Conservation (phyloP, 2,329 filamentous ascomycete genomes). For the Pseudogymnoascus sp. region DNA sequence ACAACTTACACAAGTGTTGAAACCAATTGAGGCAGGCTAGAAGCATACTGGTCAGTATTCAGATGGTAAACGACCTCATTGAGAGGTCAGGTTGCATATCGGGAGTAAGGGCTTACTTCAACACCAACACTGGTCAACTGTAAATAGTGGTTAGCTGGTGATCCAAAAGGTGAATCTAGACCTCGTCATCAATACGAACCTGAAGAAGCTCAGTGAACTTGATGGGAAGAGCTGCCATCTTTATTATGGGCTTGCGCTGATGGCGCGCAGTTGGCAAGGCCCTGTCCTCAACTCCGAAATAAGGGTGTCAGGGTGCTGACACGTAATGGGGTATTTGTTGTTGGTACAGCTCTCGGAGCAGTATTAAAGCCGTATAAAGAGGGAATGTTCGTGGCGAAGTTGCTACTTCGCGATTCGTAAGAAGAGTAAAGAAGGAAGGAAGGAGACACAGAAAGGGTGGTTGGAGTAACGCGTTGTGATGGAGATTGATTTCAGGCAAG, state of each 20-base stretch:
- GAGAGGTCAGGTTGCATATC: conserved; percentile 2
- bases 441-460: neutral
- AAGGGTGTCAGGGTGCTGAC: conserved; percentile 9
- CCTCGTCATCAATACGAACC: conserved; percentile 61
- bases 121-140: conserved; percentile 48
- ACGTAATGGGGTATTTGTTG: conserved; percentile 9
- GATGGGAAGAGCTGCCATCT: conserved; percentile 62
- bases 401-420: neutral
- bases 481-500: conserved; percentile 7
- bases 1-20: conserved; percentile 73
- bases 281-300: conserved; percentile 7
- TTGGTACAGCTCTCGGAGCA: conserved; percentile 5
- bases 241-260: conserved; percentile 14
- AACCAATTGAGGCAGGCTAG: conserved; percentile 68
- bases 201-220: conserved; percentile 89
- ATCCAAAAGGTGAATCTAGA: neutral
- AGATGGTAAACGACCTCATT: neutral
- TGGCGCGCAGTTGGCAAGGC: conserved; percentile 10
- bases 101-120: conserved; percentile 38
- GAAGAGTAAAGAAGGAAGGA: conserved; percentile 8
- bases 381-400: conserved; percentile 4
- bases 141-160: conserved; percentile 23
- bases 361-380: conserved; percentile 3
- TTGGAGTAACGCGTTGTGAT: conserved; percentile 5
- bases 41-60: conserved; percentile 27